phyloP scores from a whole-genome alignment of 179 eudicot species.

The Camellia oleifera region DNA sequence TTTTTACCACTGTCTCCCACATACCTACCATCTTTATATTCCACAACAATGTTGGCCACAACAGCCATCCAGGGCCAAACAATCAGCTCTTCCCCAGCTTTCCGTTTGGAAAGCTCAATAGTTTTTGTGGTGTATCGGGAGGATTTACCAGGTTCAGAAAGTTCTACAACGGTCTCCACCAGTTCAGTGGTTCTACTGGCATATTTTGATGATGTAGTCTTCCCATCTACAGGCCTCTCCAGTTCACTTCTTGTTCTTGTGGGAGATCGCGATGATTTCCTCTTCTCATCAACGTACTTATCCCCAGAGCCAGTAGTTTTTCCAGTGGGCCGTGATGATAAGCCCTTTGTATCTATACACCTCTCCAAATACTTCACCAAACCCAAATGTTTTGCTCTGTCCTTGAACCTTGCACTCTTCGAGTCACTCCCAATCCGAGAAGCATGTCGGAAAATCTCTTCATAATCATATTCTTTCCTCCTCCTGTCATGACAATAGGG shows the following conservation, averaged over 20 bases:
- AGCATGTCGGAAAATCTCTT: slow-evolving; percentile 67
- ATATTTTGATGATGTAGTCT: background rate
- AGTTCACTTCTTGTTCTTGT: background rate
- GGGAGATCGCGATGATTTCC: slow-evolving; percentile 5
- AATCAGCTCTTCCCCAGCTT: slow-evolving; percentile 49
- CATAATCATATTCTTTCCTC: slow-evolving; percentile 46
- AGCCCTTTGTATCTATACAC: slow-evolving; percentile 19
- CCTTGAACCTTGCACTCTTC: slow-evolving; percentile 49
- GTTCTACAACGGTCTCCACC: background rate
- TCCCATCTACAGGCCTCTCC: background rate
- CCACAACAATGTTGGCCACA: slow-evolving; percentile 64
- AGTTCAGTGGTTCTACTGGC: background rate
- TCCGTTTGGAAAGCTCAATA: slow-evolving; percentile 20
- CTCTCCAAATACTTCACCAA: slow-evolving; percentile 59
- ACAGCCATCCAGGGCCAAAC: slow-evolving; percentile 95
- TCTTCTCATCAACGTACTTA: slow-evolving; percentile 1
- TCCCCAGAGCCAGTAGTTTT: background rate
- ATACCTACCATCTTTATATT: slow-evolving; percentile 42
- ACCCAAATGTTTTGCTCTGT: slow-evolving; percentile 71
- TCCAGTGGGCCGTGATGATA: slow-evolving; percentile 9
- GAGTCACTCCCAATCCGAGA: slow-evolving; percentile 52
- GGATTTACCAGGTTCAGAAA: slow-evolving; percentile 22
- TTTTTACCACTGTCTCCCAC: slow-evolving; percentile 73
- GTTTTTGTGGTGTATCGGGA: slow-evolving; percentile 21
- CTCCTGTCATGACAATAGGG: slow-evolving; percentile 59